These are phyloP conservation scores for Fremontodendron californicum DNA, from an alignment of 345 rosid genomes.

Conservation along the genomic window DNA sequence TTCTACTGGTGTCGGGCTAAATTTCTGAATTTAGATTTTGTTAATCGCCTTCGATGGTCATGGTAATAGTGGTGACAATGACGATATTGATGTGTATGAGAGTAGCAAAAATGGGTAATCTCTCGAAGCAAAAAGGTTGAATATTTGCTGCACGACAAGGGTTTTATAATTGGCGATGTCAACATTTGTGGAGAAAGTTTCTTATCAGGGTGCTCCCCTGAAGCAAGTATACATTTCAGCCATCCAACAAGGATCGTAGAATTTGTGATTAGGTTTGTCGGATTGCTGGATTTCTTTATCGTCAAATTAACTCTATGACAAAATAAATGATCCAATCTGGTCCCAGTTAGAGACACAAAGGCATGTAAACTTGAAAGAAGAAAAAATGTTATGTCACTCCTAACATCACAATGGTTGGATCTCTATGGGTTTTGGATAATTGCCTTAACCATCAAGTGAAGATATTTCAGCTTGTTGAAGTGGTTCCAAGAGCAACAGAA, in stretches of 20 bases:
- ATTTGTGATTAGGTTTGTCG: background rate
- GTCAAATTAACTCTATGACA: too few species aligned
- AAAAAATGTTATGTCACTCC: background rate
- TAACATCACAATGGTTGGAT: background rate
- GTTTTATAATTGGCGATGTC: slow-evolving; percentile 7
- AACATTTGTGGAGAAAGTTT: slow-evolving; percentile 10
- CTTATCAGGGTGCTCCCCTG: background rate
- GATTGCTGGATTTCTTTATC: background rate
- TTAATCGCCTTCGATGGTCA: background rate
- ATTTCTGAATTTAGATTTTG: slow-evolving; percentile 9
- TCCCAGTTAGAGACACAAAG: background rate
- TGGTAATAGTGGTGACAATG: slow-evolving; percentile 6
- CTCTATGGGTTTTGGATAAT: background rate
- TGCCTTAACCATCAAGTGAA: background rate
- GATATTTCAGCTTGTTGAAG: background rate
- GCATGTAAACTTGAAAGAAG: background rate
- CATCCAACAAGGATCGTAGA: slow-evolving; percentile 1
- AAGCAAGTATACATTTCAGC: background rate
- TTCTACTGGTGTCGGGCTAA: slow-evolving; percentile 23
- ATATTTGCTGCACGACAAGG: slow-evolving; percentile 20
- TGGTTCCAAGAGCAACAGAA: background rate
- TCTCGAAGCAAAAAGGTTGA: too few species aligned
- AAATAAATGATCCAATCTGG: too few species aligned
- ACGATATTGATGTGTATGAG: slow-evolving; percentile 15
- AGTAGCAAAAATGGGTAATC: too few species aligned